A percentile compares a stretch with the other conserved stretches of the same genome.
These are phyloP conservation scores for Raphidocelis subcapitata DNA, from an alignment of 139 green algal species.

Conservation along the genomic window DNA sequence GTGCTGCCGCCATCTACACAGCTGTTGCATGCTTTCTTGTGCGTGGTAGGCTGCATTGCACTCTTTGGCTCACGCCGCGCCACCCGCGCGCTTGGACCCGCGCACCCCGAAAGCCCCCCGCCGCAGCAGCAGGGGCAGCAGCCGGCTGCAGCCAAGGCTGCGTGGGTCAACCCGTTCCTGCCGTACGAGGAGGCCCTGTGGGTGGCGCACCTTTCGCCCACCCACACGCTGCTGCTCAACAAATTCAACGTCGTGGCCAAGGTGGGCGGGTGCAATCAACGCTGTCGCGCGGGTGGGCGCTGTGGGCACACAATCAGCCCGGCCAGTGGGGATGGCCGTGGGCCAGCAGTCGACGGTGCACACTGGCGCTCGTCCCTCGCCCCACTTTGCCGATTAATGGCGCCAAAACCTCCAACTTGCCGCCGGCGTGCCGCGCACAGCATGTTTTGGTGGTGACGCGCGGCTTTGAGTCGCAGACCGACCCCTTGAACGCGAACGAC, in stretches of 20 bases:
- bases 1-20: not conserved
- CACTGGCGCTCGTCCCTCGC: no score
- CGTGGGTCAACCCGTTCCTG: constrained; percentile 79
- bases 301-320: no score
- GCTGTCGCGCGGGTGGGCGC: no score
- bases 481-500: constrained; percentile 61
- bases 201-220: constrained; percentile 62
- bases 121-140: not conserved
- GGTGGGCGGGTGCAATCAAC: no score
- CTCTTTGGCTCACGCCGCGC: not conserved
- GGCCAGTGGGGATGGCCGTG: no score
- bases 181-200: constrained; percentile 75
- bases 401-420: no score
- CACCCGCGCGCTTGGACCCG: not conserved
- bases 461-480: constrained; percentile 67
- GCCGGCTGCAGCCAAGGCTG: not conserved
- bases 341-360: no score
- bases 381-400: no score
- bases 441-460: constrained; percentile 41
- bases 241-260: constrained; percentile 81
- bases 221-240: constrained; percentile 78
- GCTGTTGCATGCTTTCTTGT: not conserved
- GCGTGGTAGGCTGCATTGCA: not conserved
- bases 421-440: no score
- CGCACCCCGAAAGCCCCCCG: not conserved